A percentile compares a stretch with the other conserved stretches of the same genome.
Conservation (phyloP, 2,329 filamentous ascomycete genomes). For the Ophiosphaerella korrae region DNA sequence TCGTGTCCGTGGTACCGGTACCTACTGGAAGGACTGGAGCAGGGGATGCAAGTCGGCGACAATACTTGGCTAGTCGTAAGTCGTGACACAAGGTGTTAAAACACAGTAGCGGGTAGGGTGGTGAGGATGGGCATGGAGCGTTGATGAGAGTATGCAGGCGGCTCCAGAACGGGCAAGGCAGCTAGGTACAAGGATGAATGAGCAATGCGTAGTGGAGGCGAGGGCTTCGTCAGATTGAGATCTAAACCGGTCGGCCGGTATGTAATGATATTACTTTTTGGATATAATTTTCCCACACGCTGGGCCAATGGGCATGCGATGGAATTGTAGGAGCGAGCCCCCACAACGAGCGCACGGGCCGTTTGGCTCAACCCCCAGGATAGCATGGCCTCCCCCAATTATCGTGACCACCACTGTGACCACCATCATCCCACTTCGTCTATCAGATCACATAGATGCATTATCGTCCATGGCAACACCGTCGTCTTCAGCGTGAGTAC, state of each 20-base stretch:
- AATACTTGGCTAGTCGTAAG: neutral
- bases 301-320: neutral
- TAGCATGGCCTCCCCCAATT: no score
- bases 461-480: no score
- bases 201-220: slow-evolving; percentile 4
- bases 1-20: slow-evolving; percentile 12
- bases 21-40: slow-evolving; percentile 14
- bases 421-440: no score
- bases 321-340: neutral
- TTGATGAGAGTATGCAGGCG: slow-evolving; percentile 14
- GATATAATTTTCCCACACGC: neutral
- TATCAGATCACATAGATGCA: no score
- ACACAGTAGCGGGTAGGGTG: slow-evolving; percentile 17
- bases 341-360: slow-evolving; percentile 3
- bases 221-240: slow-evolving; percentile 14
- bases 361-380: neutral
- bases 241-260: slow-evolving; percentile 13
- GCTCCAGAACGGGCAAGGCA: slow-evolving; percentile 7
- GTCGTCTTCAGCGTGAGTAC: no score
- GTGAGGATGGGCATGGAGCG: slow-evolving; percentile 18
- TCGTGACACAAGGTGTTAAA: slow-evolving; percentile 13
- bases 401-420: no score
- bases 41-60: slow-evolving; percentile 22
- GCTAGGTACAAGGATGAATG: slow-evolving; percentile 2
- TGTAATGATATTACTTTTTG: slow-evolving; percentile 12